These are phyloP conservation scores for Hymenoscyphus occultus DNA, from an alignment of 2,329 filamentous ascomycete species.

Conservation along the genomic window DNA sequence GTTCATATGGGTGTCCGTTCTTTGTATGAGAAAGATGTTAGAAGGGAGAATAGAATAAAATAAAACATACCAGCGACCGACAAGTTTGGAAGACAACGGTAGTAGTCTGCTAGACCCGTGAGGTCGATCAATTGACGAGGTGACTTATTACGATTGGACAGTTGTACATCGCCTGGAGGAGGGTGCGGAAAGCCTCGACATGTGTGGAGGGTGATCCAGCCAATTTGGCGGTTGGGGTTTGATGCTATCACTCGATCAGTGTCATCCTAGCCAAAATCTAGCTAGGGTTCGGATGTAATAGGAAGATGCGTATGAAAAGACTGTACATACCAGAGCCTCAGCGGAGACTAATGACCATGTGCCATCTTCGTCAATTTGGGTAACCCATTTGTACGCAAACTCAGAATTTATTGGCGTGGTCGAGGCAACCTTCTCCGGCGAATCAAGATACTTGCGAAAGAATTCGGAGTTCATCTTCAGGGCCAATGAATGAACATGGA, in stretches of 20 bases:
- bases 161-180: not conserved
- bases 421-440: constrained; percentile 13
- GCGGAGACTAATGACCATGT: not conserved
- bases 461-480: constrained; percentile 7
- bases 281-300: no score
- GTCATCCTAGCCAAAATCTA: not conserved
- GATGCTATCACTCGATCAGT: not conserved
- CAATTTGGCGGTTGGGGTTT: not conserved
- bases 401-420: not conserved
- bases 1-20: not conserved
- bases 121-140: not conserved
- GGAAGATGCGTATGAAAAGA: no score
- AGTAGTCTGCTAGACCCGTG: not conserved
- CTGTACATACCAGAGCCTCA: not conserved
- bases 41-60: not conserved
- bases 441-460: constrained; percentile 13
- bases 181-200: not conserved
- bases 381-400: constrained; percentile 17
- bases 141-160: not conserved
- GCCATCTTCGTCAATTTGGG: constrained; percentile 16
- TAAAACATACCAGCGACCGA: not conserved
- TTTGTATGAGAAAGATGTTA: not conserved
- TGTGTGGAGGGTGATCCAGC: not conserved
- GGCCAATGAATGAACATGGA: constrained; percentile 3
- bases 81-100: not conserved